Conservation (phyloP, 148 eudicot species). For the Diospyros lotus region DNA sequence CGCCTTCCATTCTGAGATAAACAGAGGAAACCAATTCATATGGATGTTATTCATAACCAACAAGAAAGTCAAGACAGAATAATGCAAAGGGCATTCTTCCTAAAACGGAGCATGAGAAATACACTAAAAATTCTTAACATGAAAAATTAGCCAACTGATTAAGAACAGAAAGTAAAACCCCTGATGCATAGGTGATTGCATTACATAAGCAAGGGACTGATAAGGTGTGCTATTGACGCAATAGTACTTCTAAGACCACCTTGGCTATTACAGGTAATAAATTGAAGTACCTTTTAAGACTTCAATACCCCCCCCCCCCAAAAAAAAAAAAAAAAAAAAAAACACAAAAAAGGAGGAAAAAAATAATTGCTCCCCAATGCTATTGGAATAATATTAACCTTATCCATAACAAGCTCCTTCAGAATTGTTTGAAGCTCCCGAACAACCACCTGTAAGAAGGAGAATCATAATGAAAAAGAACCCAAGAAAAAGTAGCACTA, state of each 20-base stretch:
- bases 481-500: neutral
- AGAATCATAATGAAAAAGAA: neutral
- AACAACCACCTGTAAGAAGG: constrained; percentile 50
- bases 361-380: neutral
- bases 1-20: constrained; percentile 67
- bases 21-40: constrained; percentile 2
- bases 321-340: no score
- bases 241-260: neutral
- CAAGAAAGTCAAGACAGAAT: neutral
- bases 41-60: neutral
- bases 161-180: neutral
- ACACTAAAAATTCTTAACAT: neutral
- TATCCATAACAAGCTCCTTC: constrained; percentile 66
- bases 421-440: constrained; percentile 56
- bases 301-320: no score
- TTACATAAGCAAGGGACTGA: neutral
- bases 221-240: neutral
- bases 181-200: neutral
- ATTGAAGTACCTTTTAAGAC: neutral
- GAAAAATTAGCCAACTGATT: neutral
- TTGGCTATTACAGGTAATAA: neutral
- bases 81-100: neutral
- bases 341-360: neutral
- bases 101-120: neutral
- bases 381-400: constrained; percentile 37